Conservation (phyloP, 2,329 filamentous ascomycete species). For the Aciculosporium take region DNA sequence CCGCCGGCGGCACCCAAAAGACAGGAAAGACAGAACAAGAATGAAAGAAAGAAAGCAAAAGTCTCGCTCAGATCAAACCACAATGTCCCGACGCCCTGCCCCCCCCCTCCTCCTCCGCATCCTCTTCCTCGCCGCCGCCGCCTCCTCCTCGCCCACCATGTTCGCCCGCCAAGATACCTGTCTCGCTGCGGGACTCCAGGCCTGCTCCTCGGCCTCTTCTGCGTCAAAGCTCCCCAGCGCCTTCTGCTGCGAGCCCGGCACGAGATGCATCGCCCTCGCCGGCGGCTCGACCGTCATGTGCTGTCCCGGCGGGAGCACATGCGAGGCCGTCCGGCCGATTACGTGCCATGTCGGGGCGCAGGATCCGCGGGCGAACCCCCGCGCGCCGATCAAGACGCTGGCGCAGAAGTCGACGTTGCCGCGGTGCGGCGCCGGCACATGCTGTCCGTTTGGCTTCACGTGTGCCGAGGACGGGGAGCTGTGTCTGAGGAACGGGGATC, state of each 20-base stretch:
- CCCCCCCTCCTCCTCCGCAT: too few species aligned
- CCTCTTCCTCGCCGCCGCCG: conserved; percentile 5
- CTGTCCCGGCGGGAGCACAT: conserved; percentile 46
- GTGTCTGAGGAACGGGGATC: conserved; percentile 40
- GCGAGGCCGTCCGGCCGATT: conserved; percentile 47
- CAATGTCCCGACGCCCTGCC: too few species aligned
- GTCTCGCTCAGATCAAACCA: too few species aligned
- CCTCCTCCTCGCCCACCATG: conserved; percentile 14
- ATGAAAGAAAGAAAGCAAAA: too few species aligned
- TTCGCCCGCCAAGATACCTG: conserved; percentile 36
- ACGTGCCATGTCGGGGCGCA: conserved; percentile 49
- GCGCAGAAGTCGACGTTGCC: conserved; percentile 41
- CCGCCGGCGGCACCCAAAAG: too few species aligned
- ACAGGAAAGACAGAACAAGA: too few species aligned
- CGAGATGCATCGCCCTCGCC: conserved; percentile 46
- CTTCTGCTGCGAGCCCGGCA: conserved; percentile 49
- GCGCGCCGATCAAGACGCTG: conserved; percentile 51
- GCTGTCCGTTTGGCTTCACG: conserved; percentile 60
- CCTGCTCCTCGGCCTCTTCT: conserved; percentile 41
- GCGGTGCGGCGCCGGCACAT: conserved; percentile 41
- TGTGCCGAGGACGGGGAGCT: conserved; percentile 34
- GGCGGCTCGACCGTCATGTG: conserved; percentile 55
- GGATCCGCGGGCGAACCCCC: conserved; percentile 40
- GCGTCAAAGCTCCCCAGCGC: conserved; percentile 40
- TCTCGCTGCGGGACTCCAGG: conserved; percentile 30